Conservation (phyloP, 2,329 filamentous ascomycete species). For the Drechslerella dactyloides region DNA sequence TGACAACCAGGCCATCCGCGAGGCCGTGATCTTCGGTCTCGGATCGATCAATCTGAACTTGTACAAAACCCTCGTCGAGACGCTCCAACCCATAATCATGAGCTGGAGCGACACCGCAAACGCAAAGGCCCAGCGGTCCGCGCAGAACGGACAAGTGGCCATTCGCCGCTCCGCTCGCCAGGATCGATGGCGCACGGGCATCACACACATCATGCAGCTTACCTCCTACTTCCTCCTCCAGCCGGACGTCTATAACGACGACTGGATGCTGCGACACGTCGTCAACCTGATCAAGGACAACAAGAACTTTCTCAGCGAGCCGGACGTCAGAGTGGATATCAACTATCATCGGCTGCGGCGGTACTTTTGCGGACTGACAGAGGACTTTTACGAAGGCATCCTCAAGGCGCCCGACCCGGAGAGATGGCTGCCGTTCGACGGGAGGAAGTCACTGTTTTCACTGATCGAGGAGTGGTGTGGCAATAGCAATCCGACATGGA, state of each 20-base stretch:
- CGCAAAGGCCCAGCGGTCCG: conserved; percentile 81
- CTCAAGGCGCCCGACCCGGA: conserved; percentile 79
- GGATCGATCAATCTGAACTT: conserved; percentile 95
- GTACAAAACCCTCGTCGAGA: conserved; percentile 87
- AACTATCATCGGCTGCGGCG: conserved; percentile 89
- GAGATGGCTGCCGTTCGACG: conserved; percentile 97
- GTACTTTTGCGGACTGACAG: conserved; percentile 92
- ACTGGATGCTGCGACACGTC: conserved; percentile 88
- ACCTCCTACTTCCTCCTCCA: conserved; percentile 87
- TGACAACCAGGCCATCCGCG: conserved; percentile 78
- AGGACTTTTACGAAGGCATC: conserved; percentile 90
- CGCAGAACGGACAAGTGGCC: conserved; percentile 56
- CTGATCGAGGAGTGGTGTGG: conserved; percentile 97
- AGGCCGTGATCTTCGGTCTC: conserved; percentile 87
- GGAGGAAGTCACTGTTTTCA: conserved; percentile 90
- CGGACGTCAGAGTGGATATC: conserved; percentile 92
- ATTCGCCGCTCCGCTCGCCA: conserved; percentile 81
- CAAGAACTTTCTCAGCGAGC: conserved; percentile 91
- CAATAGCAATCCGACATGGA: conserved; percentile 90
- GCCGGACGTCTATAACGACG: conserved; percentile 78
- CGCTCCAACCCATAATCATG: conserved; percentile 79
- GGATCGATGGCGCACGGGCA: conserved; percentile 86
- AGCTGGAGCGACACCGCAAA: conserved; percentile 76
- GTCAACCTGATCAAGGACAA: conserved; percentile 89
- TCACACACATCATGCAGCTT: conserved; percentile 93